Evolutionary conservation across 1,284 basidiomycete genomes (phyloP), one percentile per base, ranked within the genome.

Genomic region (Heterobasidion annosum): DNA sequence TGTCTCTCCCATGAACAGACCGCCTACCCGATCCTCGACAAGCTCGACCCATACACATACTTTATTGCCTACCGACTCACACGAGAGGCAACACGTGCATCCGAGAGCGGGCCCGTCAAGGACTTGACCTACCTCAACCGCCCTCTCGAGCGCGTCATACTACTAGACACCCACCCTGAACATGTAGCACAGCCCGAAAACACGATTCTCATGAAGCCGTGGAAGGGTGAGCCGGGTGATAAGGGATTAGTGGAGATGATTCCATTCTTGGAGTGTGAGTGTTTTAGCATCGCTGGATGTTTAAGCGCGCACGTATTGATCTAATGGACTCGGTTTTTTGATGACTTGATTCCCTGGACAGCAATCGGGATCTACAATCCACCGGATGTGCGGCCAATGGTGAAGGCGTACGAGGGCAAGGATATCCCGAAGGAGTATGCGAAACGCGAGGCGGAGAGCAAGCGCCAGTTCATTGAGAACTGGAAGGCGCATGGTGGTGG

Each of bases 261-360:
- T 60, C 95, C 96, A 0, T 98, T 98, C 85, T 81, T 99, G 8
- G 96, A 99, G 74, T 93, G 93, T 93, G 68, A 50, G 87, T 37
- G 34, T 13, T 43, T 32, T 34, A 33, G 47, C n/a, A 37, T 50
- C 54, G 50, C 56, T 25, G 25, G 25, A 25, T 25, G 25, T 25
- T 25, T 46, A 5, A 25, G 25, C 25, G 25, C 25, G 4, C 4
- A 25, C 25, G 25, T 25, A 25, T 25, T 25, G 25, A 33, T 37
- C 8, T 12, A 12, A 18, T 58, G 16, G 47, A 10, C 4, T 25
- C 25, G 25, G 4, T 3, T 25, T 25, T 25, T 25, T 25, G 3
- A 25, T 25, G 4, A 25, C 25, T 25, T 50, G 16, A 15, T 35
- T 47, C 54, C 54, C 18, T 58, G 47, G 48, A n/a, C 61, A 95